Base-by-base conservation (phyloP, 225 moss, liverwort and hornwort genomes). In the Ulota crispa region DNA sequence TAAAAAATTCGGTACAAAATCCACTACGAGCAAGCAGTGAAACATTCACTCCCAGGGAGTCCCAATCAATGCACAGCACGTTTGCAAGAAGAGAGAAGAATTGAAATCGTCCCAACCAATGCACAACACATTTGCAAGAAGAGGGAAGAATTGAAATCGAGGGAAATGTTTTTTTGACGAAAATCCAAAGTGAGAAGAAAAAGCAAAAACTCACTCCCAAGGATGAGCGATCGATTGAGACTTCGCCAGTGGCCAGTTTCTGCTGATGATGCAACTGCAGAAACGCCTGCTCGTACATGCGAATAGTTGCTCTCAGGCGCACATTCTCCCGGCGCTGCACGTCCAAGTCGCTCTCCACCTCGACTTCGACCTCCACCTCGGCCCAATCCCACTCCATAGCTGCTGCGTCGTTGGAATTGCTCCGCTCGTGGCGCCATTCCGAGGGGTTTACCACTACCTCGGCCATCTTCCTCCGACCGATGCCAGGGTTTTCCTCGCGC, bases 381-480 rank as follows among this genome's bases (percentile, higher is more conserved):
- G 68, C 78, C 83, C 88, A 86, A 37, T 95, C 89, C 70, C 91
- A 84, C 73, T 91, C 87, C 54, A 81, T 72, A 9, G 85, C 87
- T 45, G 45, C 45, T 41, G 83, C 31, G 21, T 75, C 83, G 16
- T 79, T 65, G 7, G 67, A 83, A 15, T 82, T 69, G 19, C 78
- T 72, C 52, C 83, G 89, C 73, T 93, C 87, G 77, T 91, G 88
- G 21, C 87, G 92, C 89, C 89, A 86, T 77, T 92, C 93, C 80
- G 89, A 72, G 13, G 81, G 88, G 39, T 82, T 92, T 76, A 64
- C 87, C 50, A 89, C 89, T 32, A 80, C 88, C 73, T 92, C 91
- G 54, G 93, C 92, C 64, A 95, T 89, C 86, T 95, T 92, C 39
- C 84, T 87, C 54, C 14, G 13, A 92, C 95, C 15, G 88, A 88